Evolutionary conservation across 768 basidiomycete species (phyloP), one percentile per base, ranked within the genome.

Genomic region (Floccularia luteovirens): DNA sequence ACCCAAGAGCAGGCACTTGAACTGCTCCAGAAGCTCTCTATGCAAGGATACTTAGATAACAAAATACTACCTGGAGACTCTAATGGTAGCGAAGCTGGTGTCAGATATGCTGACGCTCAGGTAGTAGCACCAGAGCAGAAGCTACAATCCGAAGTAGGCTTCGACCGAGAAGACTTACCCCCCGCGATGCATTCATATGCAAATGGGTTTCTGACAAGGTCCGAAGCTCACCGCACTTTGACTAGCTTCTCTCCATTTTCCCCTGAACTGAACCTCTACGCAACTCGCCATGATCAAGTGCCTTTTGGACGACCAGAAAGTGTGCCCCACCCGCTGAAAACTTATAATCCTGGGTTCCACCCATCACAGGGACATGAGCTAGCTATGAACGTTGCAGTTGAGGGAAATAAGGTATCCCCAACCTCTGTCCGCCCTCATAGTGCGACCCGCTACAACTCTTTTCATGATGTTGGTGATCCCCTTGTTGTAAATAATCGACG

Each of bases 241-340:
- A 61, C 66, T 14, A 64, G 57, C 43, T 88, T 88, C 56, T 82
- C 83, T 5, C 85, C 85, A 2, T 89, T 89, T 61, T 88, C 86
- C 1, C 85, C 85, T 6, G 85, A 88, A 49, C 77, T 81, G 6
- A 80, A 74, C 47, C 50, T 53, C 58, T 36, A 46, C 49, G 39
- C 48, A 44, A 17, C 47, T 58, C 3, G 63, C 56, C 34, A 52
- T 61, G 27, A 61, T 59, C n/a, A n/a, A n/a, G n/a, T n/a, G n/a
- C n/a, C n/a, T n/a, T 38, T 45, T 59, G n/a, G 10, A n/a, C 13
- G 19, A n/a, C 6, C 31, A 14, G 74, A 74, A 36, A 36, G 56
- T 8, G 56, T 76, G 36, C 60, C 73, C 16, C 74, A 75, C 43
- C 58, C 66, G 6, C 66, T 70, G 32, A 74, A 73, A 53, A 58